phyloP scores from a whole-genome alignment of 495 filamentous ascomycete species.

The Melanomma pulvis-pyrius region DNA sequence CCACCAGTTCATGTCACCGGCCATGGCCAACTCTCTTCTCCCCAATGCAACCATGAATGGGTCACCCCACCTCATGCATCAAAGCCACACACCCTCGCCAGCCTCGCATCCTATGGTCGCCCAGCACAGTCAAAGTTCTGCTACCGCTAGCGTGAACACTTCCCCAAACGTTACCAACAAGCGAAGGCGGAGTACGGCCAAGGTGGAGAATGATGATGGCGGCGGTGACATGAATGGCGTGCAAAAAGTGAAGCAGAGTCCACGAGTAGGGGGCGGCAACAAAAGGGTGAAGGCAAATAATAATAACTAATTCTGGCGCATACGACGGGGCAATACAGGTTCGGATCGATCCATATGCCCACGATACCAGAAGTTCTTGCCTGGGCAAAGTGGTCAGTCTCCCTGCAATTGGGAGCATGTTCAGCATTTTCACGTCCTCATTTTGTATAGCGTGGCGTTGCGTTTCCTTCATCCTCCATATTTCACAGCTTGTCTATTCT shows the following conservation, averaged over 20 bases:
- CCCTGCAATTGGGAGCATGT: neutral
- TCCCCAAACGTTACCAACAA: slow-evolving; percentile 81
- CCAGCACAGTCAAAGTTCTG: slow-evolving; percentile 72
- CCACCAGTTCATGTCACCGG: slow-evolving; percentile 60
- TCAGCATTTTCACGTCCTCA: slow-evolving; percentile 2
- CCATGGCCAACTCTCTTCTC: slow-evolving; percentile 56
- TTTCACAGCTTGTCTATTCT: slow-evolving; percentile 14
- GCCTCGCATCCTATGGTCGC: slow-evolving; percentile 66
- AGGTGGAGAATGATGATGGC: slow-evolving; percentile 69
- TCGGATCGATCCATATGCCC: neutral
- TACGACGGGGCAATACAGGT: neutral
- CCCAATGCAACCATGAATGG: slow-evolving; percentile 50
- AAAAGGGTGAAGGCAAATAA: slow-evolving; percentile 35
- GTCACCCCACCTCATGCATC: slow-evolving; percentile 56
- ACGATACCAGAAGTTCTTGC: neutral
- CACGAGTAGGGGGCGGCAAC: slow-evolving; percentile 38
- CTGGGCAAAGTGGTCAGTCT: neutral
- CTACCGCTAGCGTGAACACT: slow-evolving; percentile 73
- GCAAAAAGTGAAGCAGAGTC: slow-evolving; percentile 53
- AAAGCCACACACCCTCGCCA: slow-evolving; percentile 45
- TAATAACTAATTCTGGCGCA: neutral
- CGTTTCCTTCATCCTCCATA: slow-evolving; percentile 5
- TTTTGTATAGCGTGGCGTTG: slow-evolving; percentile 38
- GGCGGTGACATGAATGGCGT: slow-evolving; percentile 40
- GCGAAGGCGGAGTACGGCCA: slow-evolving; percentile 75